These are phyloP conservation scores for Novymonas esmeraldas DNA, from an alignment of 208 protist species.

Conservation along the genomic window DNA sequence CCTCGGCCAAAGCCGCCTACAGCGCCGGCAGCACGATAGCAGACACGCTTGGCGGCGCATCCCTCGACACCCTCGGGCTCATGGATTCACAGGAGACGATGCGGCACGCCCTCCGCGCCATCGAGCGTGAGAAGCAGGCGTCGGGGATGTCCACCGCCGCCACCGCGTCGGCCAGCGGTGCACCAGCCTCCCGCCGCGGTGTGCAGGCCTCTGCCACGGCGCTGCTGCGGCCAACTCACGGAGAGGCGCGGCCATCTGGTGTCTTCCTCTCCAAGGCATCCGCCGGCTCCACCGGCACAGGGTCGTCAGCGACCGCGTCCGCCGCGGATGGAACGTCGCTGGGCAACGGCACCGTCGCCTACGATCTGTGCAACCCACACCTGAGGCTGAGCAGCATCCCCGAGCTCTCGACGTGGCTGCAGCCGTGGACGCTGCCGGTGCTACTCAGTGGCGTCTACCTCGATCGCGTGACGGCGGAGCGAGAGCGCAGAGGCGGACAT, in stretches of 20 bases:
- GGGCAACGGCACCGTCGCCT: conserved; percentile 21
- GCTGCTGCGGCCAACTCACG: background rate
- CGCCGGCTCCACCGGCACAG: conserved; percentile 3
- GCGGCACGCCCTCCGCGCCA: conserved; percentile 22
- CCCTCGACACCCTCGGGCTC: conserved; percentile 23
- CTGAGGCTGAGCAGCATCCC: conserved; percentile 51
- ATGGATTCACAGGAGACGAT: conserved; percentile 34
- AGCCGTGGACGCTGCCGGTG: conserved; percentile 60
- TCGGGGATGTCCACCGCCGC: background rate
- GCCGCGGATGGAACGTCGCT: background rate
- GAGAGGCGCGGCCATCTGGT: conserved; percentile 1
- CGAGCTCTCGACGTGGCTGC: conserved; percentile 42
- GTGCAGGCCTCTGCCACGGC: conserved; percentile 4
- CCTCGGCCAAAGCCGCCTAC: conserved; percentile 2
- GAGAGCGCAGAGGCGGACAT: conserved; percentile 23
- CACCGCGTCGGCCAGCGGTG: background rate
- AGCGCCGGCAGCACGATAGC: background rate
- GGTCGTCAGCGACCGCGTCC: background rate
- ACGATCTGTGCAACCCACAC: conserved; percentile 33
- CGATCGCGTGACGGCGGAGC: conserved; percentile 64
- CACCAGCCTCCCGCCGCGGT: background rate
- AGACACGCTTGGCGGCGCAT: background rate
- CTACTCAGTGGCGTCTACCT: conserved; percentile 46
- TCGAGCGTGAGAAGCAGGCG: conserved; percentile 12
- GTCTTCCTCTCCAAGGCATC: conserved; percentile 27